Evolutionary conservation across 1,284 basidiomycete species (phyloP).

Genomic region (Cutaneotrichosporon cyanovorans): DNA sequence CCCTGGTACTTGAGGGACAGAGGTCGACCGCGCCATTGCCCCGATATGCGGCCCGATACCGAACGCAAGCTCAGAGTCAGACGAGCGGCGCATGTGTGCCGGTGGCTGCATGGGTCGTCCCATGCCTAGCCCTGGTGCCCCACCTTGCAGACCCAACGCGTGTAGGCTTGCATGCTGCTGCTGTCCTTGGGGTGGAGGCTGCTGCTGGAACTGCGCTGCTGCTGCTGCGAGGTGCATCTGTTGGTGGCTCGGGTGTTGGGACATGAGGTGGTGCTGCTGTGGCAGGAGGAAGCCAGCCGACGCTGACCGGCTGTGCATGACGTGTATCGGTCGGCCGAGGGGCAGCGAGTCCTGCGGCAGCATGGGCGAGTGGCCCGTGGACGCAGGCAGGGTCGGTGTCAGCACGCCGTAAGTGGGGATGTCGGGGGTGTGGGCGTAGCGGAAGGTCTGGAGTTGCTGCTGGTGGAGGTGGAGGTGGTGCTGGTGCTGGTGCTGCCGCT

Average conservation of each 20-base stretch:
- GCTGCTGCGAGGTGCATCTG: no score
- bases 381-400: not conserved
- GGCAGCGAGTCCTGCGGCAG: not conserved
- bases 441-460: slow-evolving; percentile 2
- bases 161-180: no score
- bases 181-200: no score
- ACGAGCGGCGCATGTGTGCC: slow-evolving; percentile 12
- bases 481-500: slow-evolving; percentile 2
- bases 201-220: no score
- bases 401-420: not conserved
- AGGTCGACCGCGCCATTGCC: slow-evolving; percentile 17
- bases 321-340: not conserved
- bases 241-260: no score
- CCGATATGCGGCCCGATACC: slow-evolving; percentile 9
- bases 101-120: slow-evolving; percentile 10
- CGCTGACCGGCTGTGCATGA: not conserved
- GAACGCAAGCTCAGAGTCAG: slow-evolving; percentile 18
- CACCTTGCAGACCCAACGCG: not conserved
- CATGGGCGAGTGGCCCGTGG: not conserved
- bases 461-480: not conserved
- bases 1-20: slow-evolving; percentile 12
- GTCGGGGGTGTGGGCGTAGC: not conserved
- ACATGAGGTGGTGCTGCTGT: no score
- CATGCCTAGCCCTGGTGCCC: slow-evolving; percentile 8
- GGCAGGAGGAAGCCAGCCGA: not conserved